Base-by-base conservation (phyloP, 164 flowering plant species). In the Liquidambar formosana region DNA sequence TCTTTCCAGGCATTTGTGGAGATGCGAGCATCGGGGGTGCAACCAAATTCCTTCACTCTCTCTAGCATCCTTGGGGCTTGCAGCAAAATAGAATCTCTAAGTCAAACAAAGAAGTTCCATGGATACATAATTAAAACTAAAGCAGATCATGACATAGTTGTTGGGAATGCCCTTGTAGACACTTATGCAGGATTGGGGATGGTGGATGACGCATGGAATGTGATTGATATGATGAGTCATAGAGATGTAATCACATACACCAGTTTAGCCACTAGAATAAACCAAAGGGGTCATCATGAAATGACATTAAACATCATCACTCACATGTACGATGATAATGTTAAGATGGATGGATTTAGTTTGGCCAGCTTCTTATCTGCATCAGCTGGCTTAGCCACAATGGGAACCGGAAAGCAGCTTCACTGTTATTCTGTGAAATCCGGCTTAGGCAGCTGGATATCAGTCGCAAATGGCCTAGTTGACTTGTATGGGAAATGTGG, bases 401-500 rank as follows among this genome's bases (percentile, higher is more conserved):
- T 74, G 33, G 82, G 75, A 73, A 70, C 82, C 15, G 89, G 90
- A 49, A 82, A 75, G 75, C 89, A 85, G 72, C 80, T 88, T 38
- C 89, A 88, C 59, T 76, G 83, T 69, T 73, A 66, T 51, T 75
- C 87, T 25, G 33, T 82, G 51, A 85, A 85, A 79, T 79, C 82
- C 51, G 89, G 87, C 41, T 69, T 80, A 26, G 51, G 64, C 52
- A 62, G 62, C 48, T 67, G 74, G 64, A 53, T 75, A 54, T 85
- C 87, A 11, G 88, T 85, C 21, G 74, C 76, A 54, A 89, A 85
- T 72, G 75, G 78, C 61, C 70, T 86, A 14, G 77, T 87, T 57
- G 83, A 80, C 69, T 67, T 87, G 72, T 88, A 88, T 69, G 87
- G 84, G 28, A 88, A 88, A 75, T 85, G 84, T 61, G 88, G 90